A percentile compares a stretch with the other conserved stretches of the same genome.
These are phyloP conservation scores for Pinus taeda DNA, from an alignment of 75 land plant species.

Conservation along the genomic window DNA sequence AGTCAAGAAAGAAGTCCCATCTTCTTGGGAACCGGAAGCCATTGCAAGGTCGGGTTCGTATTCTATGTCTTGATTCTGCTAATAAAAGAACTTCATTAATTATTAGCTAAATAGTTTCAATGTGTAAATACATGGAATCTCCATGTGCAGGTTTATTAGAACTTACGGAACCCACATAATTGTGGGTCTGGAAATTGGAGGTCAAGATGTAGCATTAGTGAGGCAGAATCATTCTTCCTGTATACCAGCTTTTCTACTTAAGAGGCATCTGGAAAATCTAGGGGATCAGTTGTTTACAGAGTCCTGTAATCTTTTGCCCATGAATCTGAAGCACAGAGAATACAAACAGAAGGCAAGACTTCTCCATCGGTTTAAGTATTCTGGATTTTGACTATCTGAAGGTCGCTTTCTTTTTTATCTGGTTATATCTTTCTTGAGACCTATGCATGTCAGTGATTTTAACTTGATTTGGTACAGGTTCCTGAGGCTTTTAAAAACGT, in stretches of 20 bases:
- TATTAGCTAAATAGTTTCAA: neutral
- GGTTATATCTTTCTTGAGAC: neutral
- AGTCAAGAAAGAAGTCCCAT: constrained; percentile 51
- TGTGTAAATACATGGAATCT: neutral
- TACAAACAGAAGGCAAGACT: constrained; percentile 27
- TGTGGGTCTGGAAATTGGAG: constrained; percentile 69
- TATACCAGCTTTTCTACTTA: constrained; percentile 45
- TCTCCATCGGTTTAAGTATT: neutral
- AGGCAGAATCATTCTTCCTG: constrained; percentile 67
- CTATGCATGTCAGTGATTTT: neutral
- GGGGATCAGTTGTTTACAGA: constrained; percentile 67
- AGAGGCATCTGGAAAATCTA: constrained; percentile 53
- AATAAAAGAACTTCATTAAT: neutral
- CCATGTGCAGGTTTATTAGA: constrained; percentile 59
- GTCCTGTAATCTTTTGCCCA: constrained; percentile 38
- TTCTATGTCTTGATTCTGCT: neutral
- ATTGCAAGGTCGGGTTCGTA: constrained; percentile 44
- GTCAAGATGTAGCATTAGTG: constrained; percentile 63
- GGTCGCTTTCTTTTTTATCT: neutral
- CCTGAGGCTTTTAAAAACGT: constrained; percentile 50
- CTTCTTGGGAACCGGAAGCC: constrained; percentile 58
- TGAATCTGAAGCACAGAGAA: constrained; percentile 21
- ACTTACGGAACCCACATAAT: constrained; percentile 82
- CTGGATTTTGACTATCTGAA: neutral
- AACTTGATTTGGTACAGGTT: constrained; percentile 18